These are phyloP conservation scores for Fusarium multiceps DNA, from an alignment of 2,329 filamentous ascomycete species.

Conservation along the genomic window DNA sequence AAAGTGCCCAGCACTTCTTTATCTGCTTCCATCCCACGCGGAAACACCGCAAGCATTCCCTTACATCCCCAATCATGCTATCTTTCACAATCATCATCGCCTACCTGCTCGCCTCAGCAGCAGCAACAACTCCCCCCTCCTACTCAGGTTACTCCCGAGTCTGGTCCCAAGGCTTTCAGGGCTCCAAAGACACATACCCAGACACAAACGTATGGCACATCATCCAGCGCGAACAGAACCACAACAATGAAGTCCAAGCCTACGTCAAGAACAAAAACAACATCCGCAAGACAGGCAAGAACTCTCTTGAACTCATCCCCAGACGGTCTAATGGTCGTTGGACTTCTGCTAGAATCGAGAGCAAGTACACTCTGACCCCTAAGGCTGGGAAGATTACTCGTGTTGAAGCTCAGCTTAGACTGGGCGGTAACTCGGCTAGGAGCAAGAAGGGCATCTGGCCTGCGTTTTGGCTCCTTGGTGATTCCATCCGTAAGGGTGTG, in stretches of 20 bases:
- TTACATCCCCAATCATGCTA: neutral
- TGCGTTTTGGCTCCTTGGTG: constrained; percentile 68
- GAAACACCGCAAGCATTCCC: constrained; percentile 14
- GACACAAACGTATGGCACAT: constrained; percentile 56
- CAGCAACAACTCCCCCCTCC: constrained; percentile 53
- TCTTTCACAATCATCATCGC: constrained; percentile 36
- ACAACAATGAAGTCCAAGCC: constrained; percentile 64
- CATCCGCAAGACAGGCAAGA: constrained; percentile 62
- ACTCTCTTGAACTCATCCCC: constrained; percentile 64
- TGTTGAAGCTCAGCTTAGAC: constrained; percentile 59
- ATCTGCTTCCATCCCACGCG: neutral
- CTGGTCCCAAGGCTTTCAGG: constrained; percentile 59
- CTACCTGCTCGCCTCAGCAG: constrained; percentile 48
- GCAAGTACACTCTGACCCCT: constrained; percentile 60
- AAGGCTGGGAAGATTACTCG: constrained; percentile 57
- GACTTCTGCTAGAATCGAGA: constrained; percentile 68
- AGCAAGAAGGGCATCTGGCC: constrained; percentile 68
- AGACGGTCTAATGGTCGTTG: constrained; percentile 54
- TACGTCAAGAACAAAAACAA: constrained; percentile 61
- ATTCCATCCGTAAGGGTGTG: constrained; percentile 59
- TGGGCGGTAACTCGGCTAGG: constrained; percentile 56
- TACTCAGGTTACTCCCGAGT: constrained; percentile 54
- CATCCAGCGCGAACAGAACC: constrained; percentile 54
- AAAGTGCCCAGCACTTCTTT: neutral
- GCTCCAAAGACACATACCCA: constrained; percentile 50